A percentile compares a stretch with the other conserved stretches of the same genome.
phyloP scores from a whole-genome alignment of 169 alveolate species.

The Plasmodium cynomolgi region DNA sequence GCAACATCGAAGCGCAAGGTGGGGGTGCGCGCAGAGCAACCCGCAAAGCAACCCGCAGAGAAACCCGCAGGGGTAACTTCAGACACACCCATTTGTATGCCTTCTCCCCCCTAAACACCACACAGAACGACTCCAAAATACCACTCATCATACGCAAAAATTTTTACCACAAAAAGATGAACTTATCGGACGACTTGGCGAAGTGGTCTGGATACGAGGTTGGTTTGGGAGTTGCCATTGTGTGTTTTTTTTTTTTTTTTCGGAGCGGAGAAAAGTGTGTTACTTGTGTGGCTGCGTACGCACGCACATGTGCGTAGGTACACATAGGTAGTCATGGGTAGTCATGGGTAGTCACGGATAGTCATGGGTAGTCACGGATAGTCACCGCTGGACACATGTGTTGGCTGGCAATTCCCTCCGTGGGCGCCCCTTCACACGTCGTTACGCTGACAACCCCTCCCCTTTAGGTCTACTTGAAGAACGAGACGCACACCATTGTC shows the following conservation, averaged over 20 bases:
- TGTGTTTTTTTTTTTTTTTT: background rate
- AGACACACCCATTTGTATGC: background rate
- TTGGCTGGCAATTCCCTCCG: background rate
- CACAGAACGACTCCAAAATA: background rate
- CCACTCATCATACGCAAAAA: constrained; percentile 30
- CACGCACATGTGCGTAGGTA: background rate
- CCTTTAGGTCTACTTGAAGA: constrained; percentile 29
- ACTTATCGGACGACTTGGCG: constrained; percentile 75
- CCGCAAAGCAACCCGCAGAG: background rate
- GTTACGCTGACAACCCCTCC: background rate
- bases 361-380: no score
- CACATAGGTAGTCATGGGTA: no score
- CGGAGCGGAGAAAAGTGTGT: background rate
- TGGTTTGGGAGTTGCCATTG: background rate
- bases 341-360: no score
- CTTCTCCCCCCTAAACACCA: background rate
- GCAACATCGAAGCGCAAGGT: background rate
- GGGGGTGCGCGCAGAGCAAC: background rate
- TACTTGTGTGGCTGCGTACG: background rate
- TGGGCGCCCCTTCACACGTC: background rate
- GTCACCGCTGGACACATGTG: background rate
- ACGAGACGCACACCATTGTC: constrained; percentile 57
- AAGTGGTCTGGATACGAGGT: constrained; percentile 74
- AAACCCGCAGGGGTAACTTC: background rate
- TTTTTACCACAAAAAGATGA: constrained; percentile 72